Base-by-base conservation (phyloP, 139 green algal species). In the Chlorella vulgaris region DNA sequence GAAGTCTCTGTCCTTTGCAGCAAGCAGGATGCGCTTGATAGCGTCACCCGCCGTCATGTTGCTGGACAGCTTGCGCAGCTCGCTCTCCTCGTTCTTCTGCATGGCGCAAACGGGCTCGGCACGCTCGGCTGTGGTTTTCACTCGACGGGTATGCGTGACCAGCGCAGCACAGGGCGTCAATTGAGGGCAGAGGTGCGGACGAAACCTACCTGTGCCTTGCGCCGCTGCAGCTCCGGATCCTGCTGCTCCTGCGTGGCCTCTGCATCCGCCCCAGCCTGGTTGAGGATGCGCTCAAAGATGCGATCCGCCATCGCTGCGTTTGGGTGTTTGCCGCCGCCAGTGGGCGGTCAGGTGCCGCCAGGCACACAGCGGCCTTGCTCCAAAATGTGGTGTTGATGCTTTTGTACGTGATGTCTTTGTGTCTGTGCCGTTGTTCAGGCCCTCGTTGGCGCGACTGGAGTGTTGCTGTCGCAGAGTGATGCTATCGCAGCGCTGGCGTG, bases 1-100 rank as follows among this genome's bases (percentile, higher is more conserved):
- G 81, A 91, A 96, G 51, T 96, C 91, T n/a, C 87, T 88, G 66
- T 92, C 87, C 33, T 92, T 90, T 69, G 86, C 84, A 31, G 86
- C 85, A 15, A 89, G 80, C 33, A 94, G 85, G 28, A 96, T 92
- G n/a, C 87, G 81, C 53, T 88, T 69, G 28, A 94, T 89, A 6
- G 84, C 86, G n/a, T 93, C 88, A 10, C 47, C 55, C 0, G 78
- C 78, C 2, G 80, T 85, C 87, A 88, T 88, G 22, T 63, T 42
- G 1, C 50, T 69, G 31, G 18, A 33, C 39, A 76, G 36, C 43
- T 67, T 76, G 31, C 84, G 70, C 78, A 80, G 62, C n/a, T 38
- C 26, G 0, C 76, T 43, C 24, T 85, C 84, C 13, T 79, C 73
- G 40, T 7, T 67, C 1, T 19, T n/a, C 76, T 82, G 73, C 50